A percentile compares a stretch with the other conserved stretches of the same genome.
Conservation (phyloP, 306 rosid species). For the Benincasa hispida region DNA sequence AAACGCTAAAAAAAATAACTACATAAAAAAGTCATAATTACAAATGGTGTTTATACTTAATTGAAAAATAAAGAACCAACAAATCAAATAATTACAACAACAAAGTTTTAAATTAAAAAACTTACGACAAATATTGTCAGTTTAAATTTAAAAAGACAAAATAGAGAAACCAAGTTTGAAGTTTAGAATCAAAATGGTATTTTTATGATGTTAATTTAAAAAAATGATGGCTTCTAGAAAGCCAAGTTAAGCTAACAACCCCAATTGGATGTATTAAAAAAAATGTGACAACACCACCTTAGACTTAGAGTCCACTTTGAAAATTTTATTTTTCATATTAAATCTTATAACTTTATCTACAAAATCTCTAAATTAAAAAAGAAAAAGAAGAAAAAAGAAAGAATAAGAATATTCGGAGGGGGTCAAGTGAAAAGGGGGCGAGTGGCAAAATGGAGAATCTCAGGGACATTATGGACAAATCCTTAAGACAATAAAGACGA, state of each 20-base stretch:
- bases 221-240: not conserved
- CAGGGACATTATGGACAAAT: not conserved
- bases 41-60: no score
- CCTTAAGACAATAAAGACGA: not conserved
- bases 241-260: not conserved
- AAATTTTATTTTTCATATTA: not conserved
- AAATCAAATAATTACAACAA: no score
- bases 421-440: not conserved
- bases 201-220: no score
- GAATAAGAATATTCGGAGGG: not conserved
- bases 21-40: no score
- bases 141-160: no score
- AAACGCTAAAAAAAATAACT: no score
- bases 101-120: no score
- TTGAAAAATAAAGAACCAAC: no score
- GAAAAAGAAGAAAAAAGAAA: not conserved
- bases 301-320: not conserved
- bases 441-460: conserved; percentile 6
- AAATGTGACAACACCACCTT: not conserved
- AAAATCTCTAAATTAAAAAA: not conserved
- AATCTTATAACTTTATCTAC: not conserved
- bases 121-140: no score
- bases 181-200: no score
- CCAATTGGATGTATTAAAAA: not conserved
- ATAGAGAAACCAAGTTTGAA: no score